phyloP scores from a whole-genome alignment of 2,329 filamentous ascomycete species.

The Arachnomyces sp. region DNA sequence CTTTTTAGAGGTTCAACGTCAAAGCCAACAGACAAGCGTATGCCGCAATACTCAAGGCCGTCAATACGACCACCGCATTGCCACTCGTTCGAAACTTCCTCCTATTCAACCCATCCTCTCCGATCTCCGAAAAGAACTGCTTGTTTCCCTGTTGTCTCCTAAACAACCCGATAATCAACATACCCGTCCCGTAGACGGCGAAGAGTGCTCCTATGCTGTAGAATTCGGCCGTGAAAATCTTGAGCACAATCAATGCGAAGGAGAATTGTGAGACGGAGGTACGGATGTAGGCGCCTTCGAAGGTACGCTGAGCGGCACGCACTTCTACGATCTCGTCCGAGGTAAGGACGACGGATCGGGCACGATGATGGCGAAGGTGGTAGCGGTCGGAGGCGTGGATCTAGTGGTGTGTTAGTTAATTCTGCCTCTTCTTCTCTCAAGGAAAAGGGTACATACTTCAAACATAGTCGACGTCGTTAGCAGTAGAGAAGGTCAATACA shows the following conservation, averaged over 20 bases:
- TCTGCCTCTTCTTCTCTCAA: not conserved
- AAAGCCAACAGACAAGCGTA: conserved; percentile 53
- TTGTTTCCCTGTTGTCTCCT: conserved; percentile 83
- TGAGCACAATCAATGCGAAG: conserved; percentile 87
- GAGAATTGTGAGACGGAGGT: conserved; percentile 92
- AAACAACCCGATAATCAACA: conserved; percentile 75
- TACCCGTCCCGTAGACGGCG: conserved; percentile 77
- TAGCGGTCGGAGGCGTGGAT: conserved; percentile 64
- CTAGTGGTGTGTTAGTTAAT: conserved; percentile 25
- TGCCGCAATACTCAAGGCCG: conserved; percentile 53
- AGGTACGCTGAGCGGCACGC: conserved; percentile 88
- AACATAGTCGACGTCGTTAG: conserved; percentile 15
- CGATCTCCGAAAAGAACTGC: conserved; percentile 67
- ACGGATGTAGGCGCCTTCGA: conserved; percentile 93
- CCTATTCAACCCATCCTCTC: conserved; percentile 52
- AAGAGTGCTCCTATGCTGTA: conserved; percentile 96
- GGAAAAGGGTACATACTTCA: conserved; percentile 7
- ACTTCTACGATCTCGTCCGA: conserved; percentile 84
- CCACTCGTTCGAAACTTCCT: conserved; percentile 59
- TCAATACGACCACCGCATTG: conserved; percentile 56
- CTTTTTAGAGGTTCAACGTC: conserved; percentile 40
- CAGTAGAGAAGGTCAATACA: too few species aligned
- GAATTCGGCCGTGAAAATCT: conserved; percentile 95
- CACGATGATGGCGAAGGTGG: conserved; percentile 72
- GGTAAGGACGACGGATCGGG: conserved; percentile 73